A percentile compares a stretch with the other conserved stretches of the same genome.
Conservation (phyloP, 2,329 filamentous ascomycete species). For the Mycosphaerella arachidis region DNA sequence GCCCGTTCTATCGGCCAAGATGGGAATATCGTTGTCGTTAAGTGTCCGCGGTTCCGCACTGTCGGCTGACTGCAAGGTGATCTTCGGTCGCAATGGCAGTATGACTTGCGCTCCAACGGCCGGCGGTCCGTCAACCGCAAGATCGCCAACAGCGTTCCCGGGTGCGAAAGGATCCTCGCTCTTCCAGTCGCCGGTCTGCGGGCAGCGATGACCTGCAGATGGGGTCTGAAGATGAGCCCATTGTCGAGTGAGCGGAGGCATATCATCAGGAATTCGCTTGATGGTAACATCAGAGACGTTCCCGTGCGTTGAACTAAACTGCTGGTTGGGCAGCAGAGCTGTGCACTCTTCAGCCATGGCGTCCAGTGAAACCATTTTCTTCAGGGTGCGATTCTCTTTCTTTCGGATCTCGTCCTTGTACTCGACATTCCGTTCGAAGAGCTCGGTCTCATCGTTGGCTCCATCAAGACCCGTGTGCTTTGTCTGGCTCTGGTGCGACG, state of each 20-base stretch:
- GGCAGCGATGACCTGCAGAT: slow-evolving; percentile 10
- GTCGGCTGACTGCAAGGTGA: slow-evolving; percentile 9
- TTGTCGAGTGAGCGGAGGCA: slow-evolving; percentile 17
- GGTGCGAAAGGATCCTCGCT: slow-evolving; percentile 22
- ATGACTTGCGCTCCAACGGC: slow-evolving; percentile 4
- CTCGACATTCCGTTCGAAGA: slow-evolving; percentile 29
- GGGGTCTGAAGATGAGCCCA: slow-evolving; percentile 5
- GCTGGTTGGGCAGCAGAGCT: background rate
- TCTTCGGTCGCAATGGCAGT: slow-evolving; percentile 17
- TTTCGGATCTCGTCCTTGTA: slow-evolving; percentile 12
- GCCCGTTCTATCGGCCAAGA: background rate
- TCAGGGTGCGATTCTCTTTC: slow-evolving; percentile 17
- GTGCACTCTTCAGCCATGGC: slow-evolving; percentile 23
- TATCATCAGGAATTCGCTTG: slow-evolving; percentile 11
- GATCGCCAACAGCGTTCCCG: slow-evolving; percentile 8
- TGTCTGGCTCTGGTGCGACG: background rate
- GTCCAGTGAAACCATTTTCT: slow-evolving; percentile 26
- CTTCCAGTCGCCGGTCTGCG: slow-evolving; percentile 12
- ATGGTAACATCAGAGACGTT: slow-evolving; percentile 4
- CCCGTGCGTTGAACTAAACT: background rate
- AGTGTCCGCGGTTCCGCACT: slow-evolving; percentile 5
- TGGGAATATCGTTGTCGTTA: background rate
- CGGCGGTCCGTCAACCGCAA: background rate
- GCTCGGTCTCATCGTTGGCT: slow-evolving; percentile 12
- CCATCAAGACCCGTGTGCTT: background rate